Evolutionary conservation across 1,284 basidiomycete genomes (phyloP), one percentile per base, ranked within the genome.

Genomic region (Coniferiporia sulphurascens): DNA sequence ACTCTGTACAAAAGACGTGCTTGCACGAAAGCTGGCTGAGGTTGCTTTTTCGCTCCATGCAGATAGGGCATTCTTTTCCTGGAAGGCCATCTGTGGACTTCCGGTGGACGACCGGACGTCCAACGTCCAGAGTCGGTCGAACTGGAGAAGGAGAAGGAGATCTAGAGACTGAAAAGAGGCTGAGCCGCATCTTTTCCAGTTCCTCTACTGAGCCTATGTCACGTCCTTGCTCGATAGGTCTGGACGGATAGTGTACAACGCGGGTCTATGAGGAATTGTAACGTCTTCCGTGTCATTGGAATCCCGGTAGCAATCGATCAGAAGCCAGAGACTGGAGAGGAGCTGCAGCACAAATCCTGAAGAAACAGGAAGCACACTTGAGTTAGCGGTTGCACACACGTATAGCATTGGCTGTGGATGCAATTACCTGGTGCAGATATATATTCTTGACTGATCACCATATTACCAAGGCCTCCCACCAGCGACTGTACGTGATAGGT

Each of bases 1-100:
- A 57, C 55, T 57, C 48, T 22, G 48, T 44, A 27, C 55, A 57
- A 38, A 57, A 57, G 12, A 57, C 22, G 27, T 57, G 55, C 9
- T 43, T 44, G 49, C 55, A 57, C 6, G 55, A 46, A 9, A 57
- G 41, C 19, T 57, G 35, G 35, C 48, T 51, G 45, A 56, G 21
- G 4, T 15, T n/a, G 21, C 34, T 49, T 15, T 43, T 43, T 5
- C 48, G 48, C 32, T 57, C 55, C 19, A 50, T 22, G 22, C 55
- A 57, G 15, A 57, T 57, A n/a, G 48, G 48, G 21, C 55, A 57
- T 12, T 51, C 55, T n/a, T 41, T 34, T 35, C 51, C 51, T 36
- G 51, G 51, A 21, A 52, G 36, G 19, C 51, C 34, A 21, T 52
- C 51, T 41, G 51, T 52, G 6, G 51, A 32, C 34, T 41, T 35